Evolutionary conservation across 169 alveolate genomes (phyloP), one percentile per base, ranked within the genome.

Genomic region (Sarcocystis neurona): DNA sequence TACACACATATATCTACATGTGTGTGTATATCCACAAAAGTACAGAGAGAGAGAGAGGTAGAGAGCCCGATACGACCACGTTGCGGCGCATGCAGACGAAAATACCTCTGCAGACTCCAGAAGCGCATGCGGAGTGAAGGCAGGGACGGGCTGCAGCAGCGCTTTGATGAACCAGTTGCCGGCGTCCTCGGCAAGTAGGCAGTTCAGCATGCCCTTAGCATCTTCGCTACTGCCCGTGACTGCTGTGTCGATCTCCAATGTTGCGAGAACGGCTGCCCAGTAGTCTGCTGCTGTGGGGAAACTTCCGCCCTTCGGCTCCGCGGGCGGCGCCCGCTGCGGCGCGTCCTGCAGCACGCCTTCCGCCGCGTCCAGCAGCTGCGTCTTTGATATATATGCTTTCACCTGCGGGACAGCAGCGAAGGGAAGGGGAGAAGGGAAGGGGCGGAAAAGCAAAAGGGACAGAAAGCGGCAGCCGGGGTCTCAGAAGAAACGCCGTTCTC

Each of bases 121-220:
- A 8, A 86, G 85, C 44, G 75, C 90, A 39, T 86, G 90, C 8
- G 90, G 90, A 27, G 90, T 86, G 79, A 86, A 86, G 15, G 90
- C 90, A 12, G 90, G 46, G 79, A 86, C 90, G 41, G 90, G 90
- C 47, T 74, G 48, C 79, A 86, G 53, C 77, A 86, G 85, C 23
- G 90, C 85, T 58, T 86, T 86, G 68, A 86, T 58, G 50, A 70
- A 86, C 90, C 90, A 86, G 79, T 41, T 70, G 43, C 90, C 86
- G 68, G 50, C 85, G 50, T 86, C 85, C 39, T 86, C 85, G 60
- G 79, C 85, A 34, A 86, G 90, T 47, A 86, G 79, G 86, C 90
- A 86, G 53, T 70, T 43, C 79, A 86, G 77, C 79, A 86, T 70
- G 10, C 90, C 86, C 30, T 84, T 63, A 10, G 75, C 75, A 63